phyloP scores from a whole-genome alignment of 2,329 filamentous ascomycete species.

The Stemphylium vesicarium region DNA sequence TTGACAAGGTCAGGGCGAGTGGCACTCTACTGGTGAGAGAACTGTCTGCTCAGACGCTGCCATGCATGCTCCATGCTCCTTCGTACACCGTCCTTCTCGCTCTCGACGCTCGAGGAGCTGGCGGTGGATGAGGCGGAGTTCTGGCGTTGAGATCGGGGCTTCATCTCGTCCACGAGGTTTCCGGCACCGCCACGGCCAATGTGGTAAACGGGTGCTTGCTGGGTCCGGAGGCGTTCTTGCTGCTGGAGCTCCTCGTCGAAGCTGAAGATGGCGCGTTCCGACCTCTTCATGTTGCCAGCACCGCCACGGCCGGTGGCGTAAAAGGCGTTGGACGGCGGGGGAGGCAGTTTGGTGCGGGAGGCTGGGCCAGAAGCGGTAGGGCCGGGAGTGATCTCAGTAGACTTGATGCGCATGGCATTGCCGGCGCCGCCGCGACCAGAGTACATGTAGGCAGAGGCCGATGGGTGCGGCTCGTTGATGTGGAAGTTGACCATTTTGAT shows the following conservation, averaged over 20 bases:
- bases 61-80: slow-evolving; percentile 47
- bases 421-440: slow-evolving; percentile 65
- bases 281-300: slow-evolving; percentile 66
- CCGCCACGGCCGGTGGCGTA: slow-evolving; percentile 72
- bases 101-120: slow-evolving; percentile 28
- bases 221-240: slow-evolving; percentile 60
- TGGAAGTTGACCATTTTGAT: slow-evolving; percentile 55
- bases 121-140: slow-evolving; percentile 39
- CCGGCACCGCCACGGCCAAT: slow-evolving; percentile 68
- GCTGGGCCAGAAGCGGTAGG: slow-evolving; percentile 55
- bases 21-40: slow-evolving; percentile 36
- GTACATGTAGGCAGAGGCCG: slow-evolving; percentile 59
- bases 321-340: slow-evolving; percentile 54
- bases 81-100: slow-evolving; percentile 38
- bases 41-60: slow-evolving; percentile 43
- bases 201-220: slow-evolving; percentile 67
- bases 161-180: slow-evolving; percentile 56
- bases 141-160: slow-evolving; percentile 34
- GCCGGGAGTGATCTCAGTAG: slow-evolving; percentile 60
- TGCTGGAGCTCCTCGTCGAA: slow-evolving; percentile 72
- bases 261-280: slow-evolving; percentile 66
- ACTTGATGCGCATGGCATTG: slow-evolving; percentile 62
- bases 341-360: slow-evolving; percentile 57
- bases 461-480: slow-evolving; percentile 68
- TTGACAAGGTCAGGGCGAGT: not conserved